Evolutionary conservation across 2,329 filamentous ascomycete genomes (phyloP).

Genomic region (Pseudogymnoascus sp.): DNA sequence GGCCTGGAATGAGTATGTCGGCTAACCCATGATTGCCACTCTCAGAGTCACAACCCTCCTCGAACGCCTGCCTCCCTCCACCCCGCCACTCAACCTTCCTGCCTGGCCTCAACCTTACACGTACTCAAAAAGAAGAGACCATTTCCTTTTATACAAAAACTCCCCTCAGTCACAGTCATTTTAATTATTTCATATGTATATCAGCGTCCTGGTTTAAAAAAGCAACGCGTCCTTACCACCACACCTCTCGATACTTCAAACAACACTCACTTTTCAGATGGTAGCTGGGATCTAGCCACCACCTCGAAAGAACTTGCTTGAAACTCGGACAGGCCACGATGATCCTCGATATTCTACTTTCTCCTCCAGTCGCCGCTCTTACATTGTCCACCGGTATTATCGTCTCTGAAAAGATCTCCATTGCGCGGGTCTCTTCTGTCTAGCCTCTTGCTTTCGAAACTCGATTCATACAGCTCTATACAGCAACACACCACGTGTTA

Average conservation of each 20-base stretch:
- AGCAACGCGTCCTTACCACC: not conserved
- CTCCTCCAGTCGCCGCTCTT: conserved; percentile 55
- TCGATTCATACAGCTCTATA: conserved; percentile 38
- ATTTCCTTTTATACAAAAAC: conserved; percentile 3
- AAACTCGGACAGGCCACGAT: conserved; percentile 38
- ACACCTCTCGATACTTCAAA: not conserved
- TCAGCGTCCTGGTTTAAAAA: not conserved
- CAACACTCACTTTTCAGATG: not conserved
- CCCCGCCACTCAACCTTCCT: not conserved
- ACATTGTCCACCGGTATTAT: conserved; percentile 53
- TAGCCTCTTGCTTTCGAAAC: conserved; percentile 33
- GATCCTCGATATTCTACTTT: conserved; percentile 45
- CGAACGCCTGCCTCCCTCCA: not conserved
- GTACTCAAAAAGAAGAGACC: conserved; percentile 2
- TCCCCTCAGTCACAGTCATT: not conserved
- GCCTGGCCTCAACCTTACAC: not conserved
- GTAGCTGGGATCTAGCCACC: not conserved
- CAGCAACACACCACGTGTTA: not conserved
- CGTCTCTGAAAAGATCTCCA: conserved; percentile 42
- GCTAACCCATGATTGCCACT: not conserved
- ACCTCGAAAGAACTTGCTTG: not conserved
- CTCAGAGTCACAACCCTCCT: not conserved
- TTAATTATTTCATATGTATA: conserved; percentile 7
- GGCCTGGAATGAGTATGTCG: not conserved
- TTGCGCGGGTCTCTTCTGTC: conserved; percentile 29